Base-by-base conservation (phyloP, 1,284 basidiomycete genomes). In the Irpex rosettiformis region DNA sequence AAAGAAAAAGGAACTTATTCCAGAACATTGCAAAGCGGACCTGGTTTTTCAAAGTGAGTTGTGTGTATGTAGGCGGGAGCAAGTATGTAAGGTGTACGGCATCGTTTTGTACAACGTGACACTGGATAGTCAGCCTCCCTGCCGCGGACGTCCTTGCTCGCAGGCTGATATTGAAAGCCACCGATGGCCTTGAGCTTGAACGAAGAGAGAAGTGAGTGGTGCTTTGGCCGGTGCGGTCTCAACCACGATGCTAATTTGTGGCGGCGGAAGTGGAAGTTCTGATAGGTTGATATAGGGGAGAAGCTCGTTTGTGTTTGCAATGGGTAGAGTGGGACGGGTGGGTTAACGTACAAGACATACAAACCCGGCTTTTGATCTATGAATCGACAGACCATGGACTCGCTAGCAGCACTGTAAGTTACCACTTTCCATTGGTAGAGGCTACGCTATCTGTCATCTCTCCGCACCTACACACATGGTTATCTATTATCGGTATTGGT, bases 11-110 rank as follows among this genome's bases (percentile, higher is more conserved):
- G 16, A 37, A 37, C 33, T 37, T 16, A 16, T 37, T 16, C 33
- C n/a, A n/a, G n/a, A n/a, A n/a, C n/a, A n/a, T n/a, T n/a, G n/a
- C n/a, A n/a, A n/a, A n/a, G 33, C 33, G 6, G 7, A 7, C 6
- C 21, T 45, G 43, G 16, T 18, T 8, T 8, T 7, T 45, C n/a
- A 22, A 45, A 22, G 13, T n/a, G 21, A 18, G 43, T n/a, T 7
- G 43, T 11, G 43, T 28, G 48, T 6, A 51, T 11, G 13, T 27
- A 7, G n/a, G n/a, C n/a, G n/a, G n/a, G n/a, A n/a, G 25, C 22
- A 24, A 28, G 24, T 28, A 51, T 51, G 48, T 51, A 51, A 51
- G 27, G 22, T 27, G 48, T 51, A 51, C 48, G 48, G 48, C 48
- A 51, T 51, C 8, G 48, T 11, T 27, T 16, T 7, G 22, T 51